Conservation (phyloP, 1,284 basidiomycete species). For the Cryptococcus floricola region DNA sequence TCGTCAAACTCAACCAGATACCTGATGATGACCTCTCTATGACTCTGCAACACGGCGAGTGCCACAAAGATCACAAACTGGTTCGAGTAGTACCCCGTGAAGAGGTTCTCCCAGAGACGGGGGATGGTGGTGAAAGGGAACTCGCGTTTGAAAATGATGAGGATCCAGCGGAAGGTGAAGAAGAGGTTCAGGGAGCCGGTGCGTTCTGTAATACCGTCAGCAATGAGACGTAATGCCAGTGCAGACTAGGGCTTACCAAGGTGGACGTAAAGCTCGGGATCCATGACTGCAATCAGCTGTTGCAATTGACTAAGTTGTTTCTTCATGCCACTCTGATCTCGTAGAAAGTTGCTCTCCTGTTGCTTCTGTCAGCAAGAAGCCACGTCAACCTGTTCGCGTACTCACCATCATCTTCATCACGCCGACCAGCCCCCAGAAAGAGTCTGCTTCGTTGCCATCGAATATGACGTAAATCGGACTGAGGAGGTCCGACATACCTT, state of each 20-base stretch:
- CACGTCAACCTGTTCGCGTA: not conserved
- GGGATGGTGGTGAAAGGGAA: constrained; percentile 86
- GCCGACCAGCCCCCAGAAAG: constrained; percentile 93
- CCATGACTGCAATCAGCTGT: constrained; percentile 86
- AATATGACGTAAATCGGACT: constrained; percentile 90
- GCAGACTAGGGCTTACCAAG: constrained; percentile 55
- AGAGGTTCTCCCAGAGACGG: constrained; percentile 88
- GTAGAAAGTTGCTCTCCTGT: constrained; percentile 86
- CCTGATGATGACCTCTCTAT: constrained; percentile 86
- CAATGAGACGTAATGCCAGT: not conserved
- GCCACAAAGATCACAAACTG: constrained; percentile 92
- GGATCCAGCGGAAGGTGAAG: constrained; percentile 86
- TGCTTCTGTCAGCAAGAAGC: not conserved
- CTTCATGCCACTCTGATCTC: constrained; percentile 98
- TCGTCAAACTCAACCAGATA: constrained; percentile 74
- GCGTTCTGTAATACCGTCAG: constrained; percentile 60
- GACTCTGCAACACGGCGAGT: constrained; percentile 86
- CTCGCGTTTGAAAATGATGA: constrained; percentile 89
- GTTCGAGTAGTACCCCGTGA: constrained; percentile 84
- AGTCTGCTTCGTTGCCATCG: constrained; percentile 79
- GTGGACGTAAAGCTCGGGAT: constrained; percentile 85
- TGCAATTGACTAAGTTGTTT: constrained; percentile 84
- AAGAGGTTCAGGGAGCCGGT: constrained; percentile 90
- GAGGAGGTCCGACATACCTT: constrained; percentile 86
- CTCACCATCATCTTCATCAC: constrained; percentile 90